These are phyloP conservation scores for Anacardium occidentale DNA, from an alignment of 345 rosid genomes.

Conservation along the genomic window DNA sequence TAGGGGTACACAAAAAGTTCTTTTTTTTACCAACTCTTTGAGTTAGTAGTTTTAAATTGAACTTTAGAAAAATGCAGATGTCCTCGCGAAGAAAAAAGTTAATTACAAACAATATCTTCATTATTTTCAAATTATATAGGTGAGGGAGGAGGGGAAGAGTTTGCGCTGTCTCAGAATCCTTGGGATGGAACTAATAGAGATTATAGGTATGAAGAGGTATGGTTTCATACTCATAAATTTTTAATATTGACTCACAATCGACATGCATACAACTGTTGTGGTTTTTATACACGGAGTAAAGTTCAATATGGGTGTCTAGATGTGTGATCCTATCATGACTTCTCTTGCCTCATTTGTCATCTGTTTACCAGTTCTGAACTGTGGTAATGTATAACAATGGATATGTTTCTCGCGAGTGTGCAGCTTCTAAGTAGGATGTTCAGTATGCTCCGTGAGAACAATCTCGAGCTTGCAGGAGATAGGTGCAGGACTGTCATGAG, in stretches of 20 bases:
- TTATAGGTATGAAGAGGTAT: slow-evolving; percentile 82
- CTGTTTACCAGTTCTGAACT: neutral
- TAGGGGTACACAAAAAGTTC: too few species aligned
- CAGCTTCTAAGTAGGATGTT: slow-evolving; percentile 94
- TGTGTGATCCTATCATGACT: neutral
- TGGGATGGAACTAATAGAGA: slow-evolving; percentile 97
- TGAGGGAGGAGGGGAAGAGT: slow-evolving; percentile 49
- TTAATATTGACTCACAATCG: neutral
- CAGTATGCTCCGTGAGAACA: slow-evolving; percentile 86
- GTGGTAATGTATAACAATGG: too few species aligned
- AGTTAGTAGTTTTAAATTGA: too few species aligned
- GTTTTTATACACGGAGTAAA: neutral
- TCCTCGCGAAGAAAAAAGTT: slow-evolving; percentile 28
- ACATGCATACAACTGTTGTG: neutral
- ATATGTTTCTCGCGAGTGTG: neutral
- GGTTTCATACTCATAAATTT: neutral
- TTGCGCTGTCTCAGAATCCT: slow-evolving; percentile 39
- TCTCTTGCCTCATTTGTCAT: neutral
- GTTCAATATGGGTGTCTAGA: neutral
- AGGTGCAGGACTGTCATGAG: slow-evolving; percentile 97
- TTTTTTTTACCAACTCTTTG: too few species aligned
- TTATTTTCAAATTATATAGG: too few species aligned
- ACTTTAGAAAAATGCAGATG: slow-evolving; percentile 16
- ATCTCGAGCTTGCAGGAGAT: slow-evolving; percentile 96
- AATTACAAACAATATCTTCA: too few species aligned